Percentiles rank a stretch among this genome's conserved stretches.
These are phyloP conservation scores for Discostella stelligeroides DNA, from an alignment of 108 stramenopile species.

Conservation along the genomic window DNA sequence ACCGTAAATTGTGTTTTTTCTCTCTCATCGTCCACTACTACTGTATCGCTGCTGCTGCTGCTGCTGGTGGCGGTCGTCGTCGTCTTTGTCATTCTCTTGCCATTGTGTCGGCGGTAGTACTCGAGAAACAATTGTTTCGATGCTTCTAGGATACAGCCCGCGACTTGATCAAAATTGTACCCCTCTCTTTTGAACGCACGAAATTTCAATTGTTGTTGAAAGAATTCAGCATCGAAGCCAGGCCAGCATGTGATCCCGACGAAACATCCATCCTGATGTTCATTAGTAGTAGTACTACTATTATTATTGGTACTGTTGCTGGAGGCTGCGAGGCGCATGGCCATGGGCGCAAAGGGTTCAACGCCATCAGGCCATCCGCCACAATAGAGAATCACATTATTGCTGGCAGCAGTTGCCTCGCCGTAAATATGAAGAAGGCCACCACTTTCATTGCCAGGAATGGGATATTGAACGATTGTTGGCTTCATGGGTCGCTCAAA, in stretches of 20 bases:
- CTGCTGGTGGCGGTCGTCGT: no score
- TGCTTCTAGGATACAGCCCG: conserved; percentile 40
- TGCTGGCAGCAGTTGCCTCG: conserved; percentile 9
- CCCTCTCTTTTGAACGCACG: conserved; percentile 25
- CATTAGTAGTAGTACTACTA: no score
- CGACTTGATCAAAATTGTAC: conserved; percentile 49
- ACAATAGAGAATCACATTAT: conserved; percentile 37
- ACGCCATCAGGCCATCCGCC: conserved; percentile 54
- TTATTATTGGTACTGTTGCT: not conserved
- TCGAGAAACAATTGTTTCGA: conserved; percentile 21
- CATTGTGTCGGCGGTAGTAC: no score
- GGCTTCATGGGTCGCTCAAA: conserved; percentile 27
- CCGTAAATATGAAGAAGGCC: conserved; percentile 46
- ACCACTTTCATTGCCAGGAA: conserved; percentile 36
- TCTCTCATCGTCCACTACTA: conserved; percentile 9
- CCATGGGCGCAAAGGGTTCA: conserved; percentile 41
- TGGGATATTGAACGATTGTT: conserved; percentile 32
- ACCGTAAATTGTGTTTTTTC: conserved; percentile 34
- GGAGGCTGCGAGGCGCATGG: conserved; percentile 34
- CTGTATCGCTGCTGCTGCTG: no score
- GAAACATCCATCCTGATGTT: conserved; percentile 36
- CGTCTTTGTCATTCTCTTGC: no score
- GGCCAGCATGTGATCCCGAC: conserved; percentile 56
- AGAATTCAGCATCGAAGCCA: conserved; percentile 40
- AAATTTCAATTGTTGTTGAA: conserved; percentile 17